Conservation (phyloP, 2,329 filamentous ascomycete genomes). For the Colletotrichum camelliae region DNA sequence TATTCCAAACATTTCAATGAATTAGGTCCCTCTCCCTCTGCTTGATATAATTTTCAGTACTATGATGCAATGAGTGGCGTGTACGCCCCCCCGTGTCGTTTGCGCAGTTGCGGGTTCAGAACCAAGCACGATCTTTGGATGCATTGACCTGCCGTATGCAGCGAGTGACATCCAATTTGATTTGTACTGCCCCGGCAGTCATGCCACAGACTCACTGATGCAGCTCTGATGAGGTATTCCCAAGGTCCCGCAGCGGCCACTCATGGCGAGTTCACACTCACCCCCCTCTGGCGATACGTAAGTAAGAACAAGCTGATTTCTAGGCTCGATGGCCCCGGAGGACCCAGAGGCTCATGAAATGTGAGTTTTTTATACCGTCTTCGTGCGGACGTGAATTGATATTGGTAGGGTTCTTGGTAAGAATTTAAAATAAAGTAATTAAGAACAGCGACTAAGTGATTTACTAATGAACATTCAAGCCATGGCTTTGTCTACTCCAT, state of each 20-base stretch:
- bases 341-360: neutral
- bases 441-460: rapidly evolving
- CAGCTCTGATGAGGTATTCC: neutral
- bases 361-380: neutral
- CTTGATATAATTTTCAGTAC: neutral
- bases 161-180: neutral
- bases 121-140: neutral
- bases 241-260: neutral
- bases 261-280: neutral
- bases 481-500: neutral
- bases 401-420: neutral
- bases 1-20: neutral
- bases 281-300: neutral
- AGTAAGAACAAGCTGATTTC: neutral
- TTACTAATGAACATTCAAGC: rapidly evolving
- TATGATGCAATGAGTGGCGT: neutral
- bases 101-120: neutral
- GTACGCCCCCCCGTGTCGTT: neutral
- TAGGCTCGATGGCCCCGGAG: neutral
- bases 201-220: neutral
- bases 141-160: neutral
- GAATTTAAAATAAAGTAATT: neutral
- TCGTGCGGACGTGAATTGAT: neutral
- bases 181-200: neutral
- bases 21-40: neutral